These are phyloP conservation scores for Vigna angularis DNA, from an alignment of 306 rosid genomes.

Conservation along the genomic window DNA sequence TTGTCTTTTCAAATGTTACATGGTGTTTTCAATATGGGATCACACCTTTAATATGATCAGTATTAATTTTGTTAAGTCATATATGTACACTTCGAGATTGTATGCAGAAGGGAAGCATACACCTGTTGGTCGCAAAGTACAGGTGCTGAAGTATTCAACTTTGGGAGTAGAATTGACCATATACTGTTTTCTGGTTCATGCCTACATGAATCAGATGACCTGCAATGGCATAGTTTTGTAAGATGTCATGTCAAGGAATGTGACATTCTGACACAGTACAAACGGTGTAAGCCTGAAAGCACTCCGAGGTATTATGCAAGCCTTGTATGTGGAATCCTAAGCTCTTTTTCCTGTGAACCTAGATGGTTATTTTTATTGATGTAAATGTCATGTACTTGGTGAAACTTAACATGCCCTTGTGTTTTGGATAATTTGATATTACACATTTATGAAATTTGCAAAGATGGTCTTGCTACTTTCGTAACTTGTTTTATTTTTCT, in stretches of 20 bases:
- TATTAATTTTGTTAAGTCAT: slow-evolving; percentile 19
- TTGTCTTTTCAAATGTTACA: background rate
- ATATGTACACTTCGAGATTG: slow-evolving; percentile 31
- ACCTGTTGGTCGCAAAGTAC: slow-evolving; percentile 94
- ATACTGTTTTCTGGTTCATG: slow-evolving; percentile 84
- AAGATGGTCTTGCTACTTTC: slow-evolving; percentile 2
- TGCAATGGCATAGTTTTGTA: slow-evolving; percentile 68
- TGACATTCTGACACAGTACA: slow-evolving; percentile 81
- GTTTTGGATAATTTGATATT: slow-evolving; percentile 18
- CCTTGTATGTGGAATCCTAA: slow-evolving; percentile 13
- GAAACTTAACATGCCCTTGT: slow-evolving; percentile 11
- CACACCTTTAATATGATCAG: slow-evolving; percentile 8
- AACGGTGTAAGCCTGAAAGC: slow-evolving; percentile 89
- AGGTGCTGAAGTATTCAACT: slow-evolving; percentile 94
- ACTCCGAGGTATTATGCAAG: slow-evolving; percentile 61
- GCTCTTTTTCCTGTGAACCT: slow-evolving; percentile 22
- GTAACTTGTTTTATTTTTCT: slow-evolving; percentile 9
- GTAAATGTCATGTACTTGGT: slow-evolving; percentile 20
- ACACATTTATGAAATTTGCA: slow-evolving; percentile 17
- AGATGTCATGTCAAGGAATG: slow-evolving; percentile 87
- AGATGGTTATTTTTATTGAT: background rate
- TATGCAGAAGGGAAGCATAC: slow-evolving; percentile 77
- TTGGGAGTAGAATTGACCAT: slow-evolving; percentile 91
- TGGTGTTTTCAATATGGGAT: slow-evolving; percentile 23
- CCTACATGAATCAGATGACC: slow-evolving; percentile 68